Conservation (phyloP, 2,329 filamentous ascomycete genomes). For the Colletotrichum scovillei region DNA sequence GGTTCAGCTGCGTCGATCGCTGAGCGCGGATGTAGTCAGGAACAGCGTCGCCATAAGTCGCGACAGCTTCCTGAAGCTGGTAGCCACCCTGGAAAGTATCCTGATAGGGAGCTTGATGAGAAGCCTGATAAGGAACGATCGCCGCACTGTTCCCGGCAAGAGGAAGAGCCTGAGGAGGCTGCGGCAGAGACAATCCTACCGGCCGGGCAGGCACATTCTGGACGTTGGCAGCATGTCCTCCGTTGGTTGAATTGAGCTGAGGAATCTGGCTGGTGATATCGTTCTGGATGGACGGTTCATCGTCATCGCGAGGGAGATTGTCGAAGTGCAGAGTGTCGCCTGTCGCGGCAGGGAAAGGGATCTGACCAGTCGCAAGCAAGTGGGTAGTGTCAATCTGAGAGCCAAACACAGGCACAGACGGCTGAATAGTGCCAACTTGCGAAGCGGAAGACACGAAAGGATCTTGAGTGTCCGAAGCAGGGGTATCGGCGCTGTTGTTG, state of each 20-base stretch:
- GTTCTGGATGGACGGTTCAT: not conserved
- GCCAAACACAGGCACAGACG: conserved; percentile 7
- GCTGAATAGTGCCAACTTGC: conserved; percentile 1
- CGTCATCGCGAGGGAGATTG: not conserved
- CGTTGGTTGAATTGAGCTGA: not conserved
- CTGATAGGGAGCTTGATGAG: conserved; percentile 6
- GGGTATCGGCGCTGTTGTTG: not conserved
- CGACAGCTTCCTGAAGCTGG: not conserved
- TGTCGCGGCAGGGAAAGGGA: not conserved
- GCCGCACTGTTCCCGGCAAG: not conserved
- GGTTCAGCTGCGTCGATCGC: conserved; percentile 52
- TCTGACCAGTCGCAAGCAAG: conserved; percentile 13
- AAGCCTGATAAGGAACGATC: conserved; percentile 21
- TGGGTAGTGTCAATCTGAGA: conserved; percentile 16
- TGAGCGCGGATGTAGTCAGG: conserved; percentile 39
- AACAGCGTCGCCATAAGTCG: not conserved
- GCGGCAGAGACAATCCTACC: not conserved
- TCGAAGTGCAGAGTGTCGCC: conserved; percentile 2
- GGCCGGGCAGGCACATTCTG: not conserved
- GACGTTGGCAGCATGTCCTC: not conserved
- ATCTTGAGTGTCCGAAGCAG: not conserved
- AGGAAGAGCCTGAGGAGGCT: not conserved
- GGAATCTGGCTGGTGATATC: not conserved
- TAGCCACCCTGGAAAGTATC: not conserved
- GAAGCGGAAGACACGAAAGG: conserved; percentile 5